Evolutionary conservation across 2,329 filamentous ascomycete genomes (phyloP).

Genomic region (Scopulariopsis brevicaulis): DNA sequence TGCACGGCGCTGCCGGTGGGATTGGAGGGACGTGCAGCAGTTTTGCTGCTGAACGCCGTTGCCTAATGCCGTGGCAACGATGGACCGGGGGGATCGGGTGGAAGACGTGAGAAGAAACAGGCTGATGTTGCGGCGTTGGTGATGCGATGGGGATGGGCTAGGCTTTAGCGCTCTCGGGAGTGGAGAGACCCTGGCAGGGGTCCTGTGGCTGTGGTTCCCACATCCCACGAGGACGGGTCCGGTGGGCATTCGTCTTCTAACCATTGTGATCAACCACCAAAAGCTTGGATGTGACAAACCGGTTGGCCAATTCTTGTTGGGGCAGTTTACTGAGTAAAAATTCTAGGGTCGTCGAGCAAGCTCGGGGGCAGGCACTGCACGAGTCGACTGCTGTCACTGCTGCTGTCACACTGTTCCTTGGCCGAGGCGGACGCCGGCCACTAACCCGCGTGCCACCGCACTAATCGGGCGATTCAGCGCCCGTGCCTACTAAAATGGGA

Average conservation of each 20-base stretch:
- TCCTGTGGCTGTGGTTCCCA: not conserved
- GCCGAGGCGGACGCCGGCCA: not conserved
- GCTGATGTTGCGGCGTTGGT: no score
- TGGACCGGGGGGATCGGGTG: not conserved
- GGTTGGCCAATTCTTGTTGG: no score
- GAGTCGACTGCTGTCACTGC: not conserved
- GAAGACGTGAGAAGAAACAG: not conserved
- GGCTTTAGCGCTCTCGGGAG: not conserved
- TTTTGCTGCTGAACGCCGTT: not conserved
- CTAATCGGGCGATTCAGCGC: not conserved
- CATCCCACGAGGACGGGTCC: not conserved
- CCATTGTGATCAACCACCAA: no score
- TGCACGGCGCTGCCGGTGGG: not conserved
- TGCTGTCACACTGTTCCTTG: not conserved
- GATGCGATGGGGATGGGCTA: no score
- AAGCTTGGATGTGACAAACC: no score
- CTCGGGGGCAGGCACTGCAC: no score
- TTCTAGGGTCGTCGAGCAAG: no score
- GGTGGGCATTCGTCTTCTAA: no score
- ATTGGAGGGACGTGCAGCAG: no score
- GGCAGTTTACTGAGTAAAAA: no score
- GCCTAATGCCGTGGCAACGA: not conserved
- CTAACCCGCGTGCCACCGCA: not conserved
- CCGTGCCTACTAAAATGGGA: not conserved
- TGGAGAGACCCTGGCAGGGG: not conserved